phyloP scores from a whole-genome alignment of 805 yeast species.

The Zygotorulaspora danielsina region DNA sequence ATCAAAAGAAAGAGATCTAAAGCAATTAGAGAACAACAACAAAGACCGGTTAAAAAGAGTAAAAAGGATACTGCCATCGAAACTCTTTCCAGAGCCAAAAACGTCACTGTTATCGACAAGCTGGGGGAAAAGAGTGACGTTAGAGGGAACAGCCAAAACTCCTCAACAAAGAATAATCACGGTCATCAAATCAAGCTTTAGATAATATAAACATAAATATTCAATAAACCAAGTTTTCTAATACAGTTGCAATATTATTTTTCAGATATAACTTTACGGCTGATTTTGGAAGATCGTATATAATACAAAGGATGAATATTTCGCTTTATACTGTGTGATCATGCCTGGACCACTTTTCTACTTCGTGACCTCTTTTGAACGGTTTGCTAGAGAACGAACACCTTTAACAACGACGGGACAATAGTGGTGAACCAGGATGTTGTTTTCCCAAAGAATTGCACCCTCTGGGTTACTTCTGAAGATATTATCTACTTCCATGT shows the following conservation, averaged over 20 bases:
- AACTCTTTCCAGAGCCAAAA: slow-evolving; percentile 66
- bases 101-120: slow-evolving; percentile 71
- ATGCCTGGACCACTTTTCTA: no score
- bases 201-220: not conserved
- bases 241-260: no score
- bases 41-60: slow-evolving; percentile 42
- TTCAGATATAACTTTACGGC: no score
- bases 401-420: slow-evolving; percentile 77
- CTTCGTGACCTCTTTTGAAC: slow-evolving; percentile 28
- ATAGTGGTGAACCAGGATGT: slow-evolving; percentile 74
- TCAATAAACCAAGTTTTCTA: no score
- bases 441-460: slow-evolving; percentile 87
- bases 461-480: slow-evolving; percentile 81
- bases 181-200: slow-evolving; percentile 9
- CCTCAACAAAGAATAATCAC: slow-evolving; percentile 6
- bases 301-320: no score
- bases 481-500: slow-evolving; percentile 58
- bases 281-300: no score
- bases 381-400: slow-evolving; percentile 41
- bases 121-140: slow-evolving; percentile 73
- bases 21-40: slow-evolving; percentile 36
- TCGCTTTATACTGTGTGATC: no score
- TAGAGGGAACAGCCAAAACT: slow-evolving; percentile 58
- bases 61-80: slow-evolving; percentile 62
- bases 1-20: slow-evolving; percentile 75